Percentiles rank a stretch among this genome's conserved stretches.
phyloP scores from a whole-genome alignment of 805 yeast species.

The Lipomyces orientalis region DNA sequence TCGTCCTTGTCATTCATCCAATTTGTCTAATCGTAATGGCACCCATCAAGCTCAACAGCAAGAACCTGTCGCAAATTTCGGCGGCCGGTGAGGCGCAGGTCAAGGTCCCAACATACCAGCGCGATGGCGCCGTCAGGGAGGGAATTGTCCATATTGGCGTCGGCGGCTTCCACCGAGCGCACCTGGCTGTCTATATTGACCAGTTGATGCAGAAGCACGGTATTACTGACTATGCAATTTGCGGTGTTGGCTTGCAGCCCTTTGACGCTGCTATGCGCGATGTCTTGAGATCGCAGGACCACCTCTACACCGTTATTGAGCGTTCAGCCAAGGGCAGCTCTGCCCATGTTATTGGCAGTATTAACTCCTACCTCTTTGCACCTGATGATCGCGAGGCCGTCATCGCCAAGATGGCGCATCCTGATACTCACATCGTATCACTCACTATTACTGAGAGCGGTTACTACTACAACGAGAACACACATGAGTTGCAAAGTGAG shows the following conservation, averaged over 20 bases:
- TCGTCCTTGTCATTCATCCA: conserved; percentile 6
- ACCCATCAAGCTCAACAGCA: conserved; percentile 10
- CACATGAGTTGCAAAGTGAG: conserved; percentile 9
- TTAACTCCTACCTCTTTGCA: conserved; percentile 11
- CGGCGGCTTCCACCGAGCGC: conserved; percentile 11
- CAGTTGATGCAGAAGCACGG: conserved; percentile 10
- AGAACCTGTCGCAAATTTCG: conserved; percentile 10
- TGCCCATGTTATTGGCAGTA: conserved; percentile 9
- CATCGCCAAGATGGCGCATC: conserved; percentile 12
- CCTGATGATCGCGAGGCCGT: conserved; percentile 12
- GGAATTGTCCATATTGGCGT: conserved; percentile 10
- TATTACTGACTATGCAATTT: conserved; percentile 7
- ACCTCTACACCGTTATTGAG: conserved; percentile 9
- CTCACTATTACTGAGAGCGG: conserved; percentile 11
- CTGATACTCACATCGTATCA: conserved; percentile 8
- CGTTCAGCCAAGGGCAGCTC: conserved; percentile 12
- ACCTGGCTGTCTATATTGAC: conserved; percentile 8
- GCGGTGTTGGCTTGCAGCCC: conserved; percentile 11
- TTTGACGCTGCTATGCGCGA: conserved; percentile 7
- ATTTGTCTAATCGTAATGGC: conserved; percentile 8
- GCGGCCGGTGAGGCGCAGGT: conserved; percentile 5
- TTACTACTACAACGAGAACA: conserved; percentile 11
- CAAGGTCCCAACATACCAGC: conserved; percentile 10
- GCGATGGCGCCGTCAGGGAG: conserved; percentile 12
- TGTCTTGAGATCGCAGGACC: conserved; percentile 5